phyloP scores from a whole-genome alignment of 257 asterid genomes.

The Jacaranda copaia region DNA sequence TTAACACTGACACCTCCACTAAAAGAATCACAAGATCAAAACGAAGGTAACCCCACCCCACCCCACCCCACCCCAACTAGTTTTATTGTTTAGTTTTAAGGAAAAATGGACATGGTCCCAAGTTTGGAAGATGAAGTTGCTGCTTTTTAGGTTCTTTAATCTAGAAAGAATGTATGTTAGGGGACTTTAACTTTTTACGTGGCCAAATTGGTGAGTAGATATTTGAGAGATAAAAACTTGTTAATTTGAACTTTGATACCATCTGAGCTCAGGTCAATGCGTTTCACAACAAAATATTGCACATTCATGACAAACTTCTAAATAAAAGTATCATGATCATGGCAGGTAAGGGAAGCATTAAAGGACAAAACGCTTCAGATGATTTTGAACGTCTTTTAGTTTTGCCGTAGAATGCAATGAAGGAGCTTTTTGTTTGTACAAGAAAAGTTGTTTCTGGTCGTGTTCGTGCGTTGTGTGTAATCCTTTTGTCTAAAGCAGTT shows the following conservation, averaged over 20 bases:
- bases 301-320: not conserved
- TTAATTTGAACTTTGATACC: too few relatives aligned
- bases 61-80: not conserved
- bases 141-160: not conserved
- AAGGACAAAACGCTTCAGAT: conserved; percentile 30
- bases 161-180: not conserved
- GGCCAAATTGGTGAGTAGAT: not conserved
- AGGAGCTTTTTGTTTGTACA: not conserved
- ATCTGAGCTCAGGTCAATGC: too few relatives aligned
- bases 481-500: not conserved
- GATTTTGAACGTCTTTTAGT: not conserved
- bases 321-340: not conserved
- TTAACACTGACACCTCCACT: conserved; percentile 41
- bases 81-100: too few relatives aligned
- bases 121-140: not conserved
- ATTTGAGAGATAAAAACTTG: too few relatives aligned
- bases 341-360: conserved; percentile 41
- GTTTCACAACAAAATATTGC: not conserved
- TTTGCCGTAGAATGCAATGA: not conserved
- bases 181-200: not conserved
- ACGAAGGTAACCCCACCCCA: conserved; percentile 50
- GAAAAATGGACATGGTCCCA: not conserved
- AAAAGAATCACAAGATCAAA: conserved; percentile 58
- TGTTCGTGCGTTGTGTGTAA: conserved; percentile 21
- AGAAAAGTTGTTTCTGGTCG: not conserved